Percentiles rank a stretch among this genome's conserved stretches.
These are phyloP conservation scores for Penicillium crystallinum DNA, from an alignment of 495 filamentous ascomycete genomes.

Conservation along the genomic window DNA sequence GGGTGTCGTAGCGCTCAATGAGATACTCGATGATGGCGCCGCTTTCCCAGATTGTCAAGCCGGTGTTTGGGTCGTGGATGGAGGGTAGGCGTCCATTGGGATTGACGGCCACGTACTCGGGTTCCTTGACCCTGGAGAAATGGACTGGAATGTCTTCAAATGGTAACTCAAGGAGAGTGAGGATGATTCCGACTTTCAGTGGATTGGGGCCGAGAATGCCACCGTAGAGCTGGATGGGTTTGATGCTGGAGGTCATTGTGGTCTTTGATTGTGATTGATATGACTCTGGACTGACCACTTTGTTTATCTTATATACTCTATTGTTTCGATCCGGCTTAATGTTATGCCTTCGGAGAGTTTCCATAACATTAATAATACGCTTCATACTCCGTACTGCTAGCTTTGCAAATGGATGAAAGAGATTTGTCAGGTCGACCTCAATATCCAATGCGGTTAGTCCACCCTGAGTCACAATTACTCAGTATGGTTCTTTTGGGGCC, in stretches of 20 bases:
- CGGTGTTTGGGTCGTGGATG: slow-evolving; percentile 58
- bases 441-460: too few relatives aligned
- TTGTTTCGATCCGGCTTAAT: too few relatives aligned
- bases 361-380: too few relatives aligned
- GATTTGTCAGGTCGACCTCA: too few relatives aligned
- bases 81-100: slow-evolving; percentile 57
- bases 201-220: slow-evolving; percentile 45
- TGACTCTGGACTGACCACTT: neutral
- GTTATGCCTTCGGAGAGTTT: too few relatives aligned
- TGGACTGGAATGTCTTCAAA: slow-evolving; percentile 38
- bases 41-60: slow-evolving; percentile 57
- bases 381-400: too few relatives aligned
- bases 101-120: slow-evolving; percentile 48
- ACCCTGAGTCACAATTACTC: too few relatives aligned
- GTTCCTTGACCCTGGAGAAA: slow-evolving; percentile 50
- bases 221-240: slow-evolving; percentile 5
- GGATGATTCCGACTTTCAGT: slow-evolving; percentile 53
- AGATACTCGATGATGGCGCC: slow-evolving; percentile 64
- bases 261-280: neutral
- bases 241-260: neutral
- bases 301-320: neutral
- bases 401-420: too few relatives aligned
- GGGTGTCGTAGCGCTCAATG: slow-evolving; percentile 54
- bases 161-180: slow-evolving; percentile 53
- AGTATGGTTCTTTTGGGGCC: too few relatives aligned